Evolutionary conservation across 164 flowering plant genomes (phyloP).

Genomic region (Umbilicus rupestris): DNA sequence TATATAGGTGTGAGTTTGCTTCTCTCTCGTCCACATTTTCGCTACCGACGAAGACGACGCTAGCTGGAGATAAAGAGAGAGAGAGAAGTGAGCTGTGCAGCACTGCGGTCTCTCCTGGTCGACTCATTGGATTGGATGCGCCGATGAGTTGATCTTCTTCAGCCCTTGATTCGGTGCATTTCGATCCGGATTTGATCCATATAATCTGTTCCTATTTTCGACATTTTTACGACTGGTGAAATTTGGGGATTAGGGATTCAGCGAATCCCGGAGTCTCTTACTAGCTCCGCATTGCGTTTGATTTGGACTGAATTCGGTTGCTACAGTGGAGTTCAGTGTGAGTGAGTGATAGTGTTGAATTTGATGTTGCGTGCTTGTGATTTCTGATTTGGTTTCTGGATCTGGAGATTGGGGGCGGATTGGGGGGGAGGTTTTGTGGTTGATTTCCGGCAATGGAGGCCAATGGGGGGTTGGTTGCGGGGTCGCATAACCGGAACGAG

Average conservation of each 20-base stretch:
- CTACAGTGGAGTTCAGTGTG: background rate
- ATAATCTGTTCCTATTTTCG: background rate
- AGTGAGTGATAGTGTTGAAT: background rate
- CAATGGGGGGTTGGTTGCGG: slow-evolving; percentile 51
- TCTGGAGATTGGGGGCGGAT: background rate
- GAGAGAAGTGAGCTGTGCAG: background rate
- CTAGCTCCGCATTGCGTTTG: background rate
- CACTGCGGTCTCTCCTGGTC: no score
- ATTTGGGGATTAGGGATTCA: background rate
- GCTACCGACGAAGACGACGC: background rate
- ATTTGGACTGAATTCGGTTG: background rate
- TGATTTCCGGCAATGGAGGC: slow-evolving; percentile 32
- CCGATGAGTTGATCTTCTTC: background rate
- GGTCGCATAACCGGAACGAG: slow-evolving; percentile 57
- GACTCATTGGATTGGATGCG: slow-evolving; percentile 1
- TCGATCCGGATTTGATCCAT: background rate
- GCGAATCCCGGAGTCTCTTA: slow-evolving; percentile 3
- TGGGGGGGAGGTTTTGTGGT: background rate
- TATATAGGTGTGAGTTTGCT: background rate
- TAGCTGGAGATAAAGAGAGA: background rate
- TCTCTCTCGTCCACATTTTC: no score
- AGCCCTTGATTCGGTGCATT: background rate
- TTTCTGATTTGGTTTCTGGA: background rate
- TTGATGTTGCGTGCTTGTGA: background rate
- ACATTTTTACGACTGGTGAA: background rate